Percentiles rank a stretch among this genome's conserved stretches.
Conservation (phyloP, 73 alveolate genomes). For the Stentor coeruleus region DNA sequence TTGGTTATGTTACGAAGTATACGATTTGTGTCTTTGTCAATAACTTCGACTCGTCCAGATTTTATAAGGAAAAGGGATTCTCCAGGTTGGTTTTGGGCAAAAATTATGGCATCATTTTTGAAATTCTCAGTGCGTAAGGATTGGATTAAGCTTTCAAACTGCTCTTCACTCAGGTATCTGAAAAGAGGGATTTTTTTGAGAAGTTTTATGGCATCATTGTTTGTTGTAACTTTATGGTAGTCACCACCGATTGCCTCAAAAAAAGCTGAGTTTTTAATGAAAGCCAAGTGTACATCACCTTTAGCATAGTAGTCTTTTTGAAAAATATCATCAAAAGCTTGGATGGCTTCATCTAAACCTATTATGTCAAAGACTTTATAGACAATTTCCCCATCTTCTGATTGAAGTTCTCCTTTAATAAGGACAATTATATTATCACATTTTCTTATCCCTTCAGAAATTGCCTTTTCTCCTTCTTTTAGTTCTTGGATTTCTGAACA, state of each 20-base stretch:
- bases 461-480: slow-evolving; percentile 27
- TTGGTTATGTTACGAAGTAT: slow-evolving; percentile 47
- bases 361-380: no score
- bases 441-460: slow-evolving; percentile 28
- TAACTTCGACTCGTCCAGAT: slow-evolving; percentile 36
- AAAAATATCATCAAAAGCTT: no score
- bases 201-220: slow-evolving; percentile 39
- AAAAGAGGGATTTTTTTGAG: slow-evolving; percentile 39
- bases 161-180: not conserved
- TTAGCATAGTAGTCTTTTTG: no score
- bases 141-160: not conserved
- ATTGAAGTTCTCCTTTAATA: no score
- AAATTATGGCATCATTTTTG: not conserved
- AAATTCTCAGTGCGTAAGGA: not conserved
- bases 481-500: slow-evolving; percentile 16
- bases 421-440: no score
- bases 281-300: no score
- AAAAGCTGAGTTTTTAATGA: no score
- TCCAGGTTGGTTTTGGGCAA: not conserved
- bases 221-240: slow-evolving; percentile 13
- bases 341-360: no score
- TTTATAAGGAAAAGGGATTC: slow-evolving; percentile 35
- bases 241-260: slow-evolving; percentile 31
- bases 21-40: not conserved
- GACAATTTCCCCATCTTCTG: no score